Evolutionary conservation across 257 asterid species (phyloP).

Genomic region (Solanum rostratum): DNA sequence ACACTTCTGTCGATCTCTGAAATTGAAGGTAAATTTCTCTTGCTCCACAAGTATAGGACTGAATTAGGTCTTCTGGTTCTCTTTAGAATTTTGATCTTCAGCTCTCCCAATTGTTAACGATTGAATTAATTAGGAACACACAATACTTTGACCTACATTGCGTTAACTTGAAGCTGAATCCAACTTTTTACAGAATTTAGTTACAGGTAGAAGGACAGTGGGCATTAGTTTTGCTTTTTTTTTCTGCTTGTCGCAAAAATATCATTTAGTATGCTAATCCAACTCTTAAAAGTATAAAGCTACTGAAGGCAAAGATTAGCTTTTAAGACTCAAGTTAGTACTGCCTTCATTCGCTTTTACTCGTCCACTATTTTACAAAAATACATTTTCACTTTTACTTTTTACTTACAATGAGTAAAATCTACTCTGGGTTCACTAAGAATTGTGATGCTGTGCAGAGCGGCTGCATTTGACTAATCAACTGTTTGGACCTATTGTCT

Average conservation of each 20-base stretch:
- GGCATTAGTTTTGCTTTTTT: background rate
- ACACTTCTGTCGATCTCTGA: constrained; percentile 73
- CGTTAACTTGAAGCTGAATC: background rate
- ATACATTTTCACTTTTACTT: too few relatives aligned
- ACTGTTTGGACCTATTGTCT: background rate
- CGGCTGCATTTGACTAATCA: background rate
- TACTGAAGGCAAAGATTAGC: background rate
- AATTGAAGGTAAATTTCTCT: constrained; percentile 45
- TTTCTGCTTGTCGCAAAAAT: background rate
- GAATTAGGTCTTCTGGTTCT: background rate
- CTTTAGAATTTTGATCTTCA: background rate
- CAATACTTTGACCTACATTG: background rate
- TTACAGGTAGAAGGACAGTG: background rate
- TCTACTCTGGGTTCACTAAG: background rate
- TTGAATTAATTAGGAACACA: background rate
- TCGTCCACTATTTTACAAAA: too few relatives aligned
- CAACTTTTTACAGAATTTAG: background rate
- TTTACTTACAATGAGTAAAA: background rate
- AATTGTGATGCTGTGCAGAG: background rate
- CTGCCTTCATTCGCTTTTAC: too few relatives aligned
- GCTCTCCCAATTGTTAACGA: background rate
- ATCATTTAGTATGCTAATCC: background rate
- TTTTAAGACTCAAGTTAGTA: background rate
- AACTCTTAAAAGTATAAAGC: background rate
- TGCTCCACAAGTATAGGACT: background rate